These are phyloP conservation scores for Populus hybrid DNA, from an alignment of 441 rosid genomes.

Conservation along the genomic window DNA sequence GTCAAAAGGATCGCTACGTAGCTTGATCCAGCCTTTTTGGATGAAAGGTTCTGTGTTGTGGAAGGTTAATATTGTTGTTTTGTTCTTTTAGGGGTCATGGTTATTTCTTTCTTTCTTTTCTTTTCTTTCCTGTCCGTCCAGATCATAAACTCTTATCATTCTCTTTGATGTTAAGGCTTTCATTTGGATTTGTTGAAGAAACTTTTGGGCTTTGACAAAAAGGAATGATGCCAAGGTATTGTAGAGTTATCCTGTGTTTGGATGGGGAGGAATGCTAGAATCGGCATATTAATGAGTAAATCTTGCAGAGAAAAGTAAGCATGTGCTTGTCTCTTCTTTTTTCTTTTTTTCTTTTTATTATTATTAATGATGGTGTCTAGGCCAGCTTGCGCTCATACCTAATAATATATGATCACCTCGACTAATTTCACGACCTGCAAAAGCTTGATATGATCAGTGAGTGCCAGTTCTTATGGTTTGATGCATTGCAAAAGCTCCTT, in stretches of 20 bases:
- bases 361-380: too few relatives aligned
- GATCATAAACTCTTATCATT: background rate
- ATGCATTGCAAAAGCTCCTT: too few relatives aligned
- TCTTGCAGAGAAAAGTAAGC: constrained; percentile 72
- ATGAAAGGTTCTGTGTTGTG: background rate
- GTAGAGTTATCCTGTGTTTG: background rate
- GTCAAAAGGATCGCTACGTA: background rate
- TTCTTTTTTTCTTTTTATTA: too few relatives aligned
- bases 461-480: too few relatives aligned
- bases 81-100: background rate
- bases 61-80: background rate
- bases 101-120: background rate
- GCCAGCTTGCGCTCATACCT: too few relatives aligned
- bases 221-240: background rate
- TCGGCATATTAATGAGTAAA: background rate
- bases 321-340: background rate
- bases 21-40: background rate
- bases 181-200: background rate
- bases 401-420: too few relatives aligned
- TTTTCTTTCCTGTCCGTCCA: background rate
- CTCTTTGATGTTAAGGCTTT: background rate
- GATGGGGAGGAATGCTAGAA: background rate
- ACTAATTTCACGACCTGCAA: too few relatives aligned
- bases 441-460: background rate
- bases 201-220: background rate